These are phyloP conservation scores for Physcomitrellopsis africana DNA, from an alignment of 225 moss, liverwort and hornwort species.

Conservation along the genomic window DNA sequence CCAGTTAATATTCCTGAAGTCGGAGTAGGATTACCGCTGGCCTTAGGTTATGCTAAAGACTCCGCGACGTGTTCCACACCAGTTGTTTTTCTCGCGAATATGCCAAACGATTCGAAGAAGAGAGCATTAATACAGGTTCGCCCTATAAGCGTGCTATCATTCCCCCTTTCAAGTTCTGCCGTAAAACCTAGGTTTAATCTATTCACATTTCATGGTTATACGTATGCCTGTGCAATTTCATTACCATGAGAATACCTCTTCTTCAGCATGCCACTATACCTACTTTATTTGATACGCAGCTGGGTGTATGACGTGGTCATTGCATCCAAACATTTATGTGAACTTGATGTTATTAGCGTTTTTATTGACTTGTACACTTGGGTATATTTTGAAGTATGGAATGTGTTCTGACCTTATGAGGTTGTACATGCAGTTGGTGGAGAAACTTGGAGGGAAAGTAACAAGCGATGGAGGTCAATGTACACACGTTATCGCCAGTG, in stretches of 20 bases:
- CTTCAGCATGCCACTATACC: background rate
- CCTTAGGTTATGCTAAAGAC: background rate
- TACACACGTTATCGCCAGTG: constrained; percentile 80
- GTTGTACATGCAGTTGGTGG: constrained; percentile 56
- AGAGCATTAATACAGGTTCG: constrained; percentile 69
- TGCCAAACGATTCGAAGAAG: constrained; percentile 68
- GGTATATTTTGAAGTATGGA: background rate
- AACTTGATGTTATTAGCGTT: too few species aligned
- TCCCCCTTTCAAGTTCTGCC: too few species aligned
- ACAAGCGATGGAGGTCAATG: constrained; percentile 73
- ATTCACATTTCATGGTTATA: too few species aligned
- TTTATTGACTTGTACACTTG: too few species aligned
- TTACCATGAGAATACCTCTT: background rate
- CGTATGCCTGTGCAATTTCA: too few species aligned
- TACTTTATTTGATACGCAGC: too few species aligned
- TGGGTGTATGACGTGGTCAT: too few species aligned
- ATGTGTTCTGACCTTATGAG: background rate
- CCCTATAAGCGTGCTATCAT: background rate
- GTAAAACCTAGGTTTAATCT: too few species aligned
- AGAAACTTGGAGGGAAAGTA: constrained; percentile 71
- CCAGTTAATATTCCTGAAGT: constrained; percentile 40
- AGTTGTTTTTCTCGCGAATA: constrained; percentile 72
- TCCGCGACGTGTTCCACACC: constrained; percentile 23
- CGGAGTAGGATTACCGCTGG: constrained; percentile 16
- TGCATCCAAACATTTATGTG: too few species aligned